Percentiles rank a stretch among this genome's conserved stretches.
Evolutionary conservation across 2,329 filamentous ascomycete species (phyloP).

Genomic region (Biscogniauxia mediterranea): DNA sequence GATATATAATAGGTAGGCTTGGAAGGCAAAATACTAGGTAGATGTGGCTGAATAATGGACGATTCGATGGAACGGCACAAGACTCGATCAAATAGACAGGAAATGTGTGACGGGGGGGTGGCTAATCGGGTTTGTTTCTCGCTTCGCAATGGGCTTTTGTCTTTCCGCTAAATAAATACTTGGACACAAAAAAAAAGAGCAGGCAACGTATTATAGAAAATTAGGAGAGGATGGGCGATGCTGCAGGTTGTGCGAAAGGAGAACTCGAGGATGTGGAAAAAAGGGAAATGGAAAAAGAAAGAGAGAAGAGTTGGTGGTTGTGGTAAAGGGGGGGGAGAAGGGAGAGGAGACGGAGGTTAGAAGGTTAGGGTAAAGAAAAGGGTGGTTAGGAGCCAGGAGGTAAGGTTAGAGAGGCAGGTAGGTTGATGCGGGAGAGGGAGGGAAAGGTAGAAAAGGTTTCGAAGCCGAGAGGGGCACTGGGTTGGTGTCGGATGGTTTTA

Average conservation of each 20-base stretch:
- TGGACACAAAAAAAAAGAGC: neutral
- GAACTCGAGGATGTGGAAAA: conserved; percentile 3
- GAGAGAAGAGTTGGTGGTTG: conserved; percentile 1
- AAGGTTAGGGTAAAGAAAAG: conserved; percentile 1
- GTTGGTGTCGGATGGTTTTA: conserved; percentile 1
- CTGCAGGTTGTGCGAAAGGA: conserved; percentile 5
- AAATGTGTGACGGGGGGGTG: neutral
- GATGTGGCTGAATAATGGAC: conserved; percentile 16
- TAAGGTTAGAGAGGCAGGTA: neutral
- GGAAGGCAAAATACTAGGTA: conserved; percentile 13
- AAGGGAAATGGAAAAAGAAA: neutral
- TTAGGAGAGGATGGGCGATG: conserved; percentile 7
- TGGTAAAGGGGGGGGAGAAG: conserved; percentile 15
- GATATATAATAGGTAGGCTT: conserved; percentile 18
- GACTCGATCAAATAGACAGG: conserved; percentile 9
- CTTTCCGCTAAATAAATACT: neutral
- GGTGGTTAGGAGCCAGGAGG: conserved; percentile 1
- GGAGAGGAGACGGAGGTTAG: conserved; percentile 10
- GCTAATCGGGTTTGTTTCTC: neutral
- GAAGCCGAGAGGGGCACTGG: conserved; percentile 2
- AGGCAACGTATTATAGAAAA: conserved; percentile 9
- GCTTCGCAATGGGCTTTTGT: neutral
- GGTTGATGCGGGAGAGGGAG: neutral
- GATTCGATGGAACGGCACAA: conserved; percentile 10
- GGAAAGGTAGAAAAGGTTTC: conserved; percentile 6